A percentile compares a stretch with the other conserved stretches of the same genome.
Conservation (phyloP, 805 yeast species). For the Yamadazyma laniorum region DNA sequence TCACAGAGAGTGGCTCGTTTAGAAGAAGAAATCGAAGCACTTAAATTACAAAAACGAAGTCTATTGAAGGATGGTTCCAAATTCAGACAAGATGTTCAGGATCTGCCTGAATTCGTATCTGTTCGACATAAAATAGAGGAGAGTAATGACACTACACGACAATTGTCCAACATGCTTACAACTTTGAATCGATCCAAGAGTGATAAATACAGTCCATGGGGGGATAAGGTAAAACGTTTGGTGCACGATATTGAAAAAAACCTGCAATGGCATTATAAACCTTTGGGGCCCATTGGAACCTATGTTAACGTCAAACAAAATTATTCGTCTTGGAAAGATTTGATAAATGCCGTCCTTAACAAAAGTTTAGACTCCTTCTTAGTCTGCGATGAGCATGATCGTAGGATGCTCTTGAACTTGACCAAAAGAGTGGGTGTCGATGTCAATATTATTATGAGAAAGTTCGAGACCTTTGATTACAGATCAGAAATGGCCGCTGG, state of each 20-base stretch:
- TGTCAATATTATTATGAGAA: slow-evolving; percentile 48
- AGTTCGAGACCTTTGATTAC: slow-evolving; percentile 58
- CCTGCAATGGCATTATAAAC: slow-evolving; percentile 40
- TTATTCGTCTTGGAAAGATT: slow-evolving; percentile 53
- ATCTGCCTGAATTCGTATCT: neutral
- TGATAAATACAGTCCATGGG: slow-evolving; percentile 51
- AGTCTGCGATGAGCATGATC: slow-evolving; percentile 64
- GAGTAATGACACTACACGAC: slow-evolving; percentile 2
- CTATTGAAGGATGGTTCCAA: slow-evolving; percentile 13
- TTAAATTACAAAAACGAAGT: slow-evolving; percentile 2
- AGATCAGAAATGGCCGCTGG: slow-evolving; percentile 41
- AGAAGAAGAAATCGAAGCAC: slow-evolving; percentile 7
- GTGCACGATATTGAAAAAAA: slow-evolving; percentile 39
- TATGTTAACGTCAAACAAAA: slow-evolving; percentile 55
- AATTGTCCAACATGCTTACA: slow-evolving; percentile 11
- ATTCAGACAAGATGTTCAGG: slow-evolving; percentile 3
- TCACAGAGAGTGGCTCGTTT: neutral
- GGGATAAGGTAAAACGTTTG: slow-evolving; percentile 40
- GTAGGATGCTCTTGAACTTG: slow-evolving; percentile 29
- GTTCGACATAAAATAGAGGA: neutral
- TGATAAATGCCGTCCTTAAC: slow-evolving; percentile 57
- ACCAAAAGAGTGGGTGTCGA: neutral
- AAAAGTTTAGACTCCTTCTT: slow-evolving; percentile 59
- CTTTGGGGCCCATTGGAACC: slow-evolving; percentile 81
- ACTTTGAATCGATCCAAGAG: slow-evolving; percentile 20